phyloP scores from a whole-genome alignment of 495 filamentous ascomycete species.

The Barbatosphaeria neglecta region DNA sequence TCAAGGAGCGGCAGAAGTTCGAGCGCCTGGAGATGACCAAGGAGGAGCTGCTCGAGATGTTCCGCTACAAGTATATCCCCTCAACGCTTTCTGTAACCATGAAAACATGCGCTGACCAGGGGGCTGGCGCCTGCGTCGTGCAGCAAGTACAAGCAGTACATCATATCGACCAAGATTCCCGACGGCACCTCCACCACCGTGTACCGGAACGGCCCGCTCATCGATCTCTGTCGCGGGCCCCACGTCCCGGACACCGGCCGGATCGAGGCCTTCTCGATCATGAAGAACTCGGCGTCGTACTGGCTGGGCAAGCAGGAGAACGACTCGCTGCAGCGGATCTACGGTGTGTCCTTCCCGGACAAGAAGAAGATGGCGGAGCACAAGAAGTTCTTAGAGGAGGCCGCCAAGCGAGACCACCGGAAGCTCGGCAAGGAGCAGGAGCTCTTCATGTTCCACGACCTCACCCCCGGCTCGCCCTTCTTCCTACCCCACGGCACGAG shows the following conservation, averaged over 20 bases:
- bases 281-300: constrained; percentile 89
- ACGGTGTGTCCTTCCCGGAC: constrained; percentile 93
- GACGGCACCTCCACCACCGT: constrained; percentile 87
- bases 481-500: constrained; percentile 84
- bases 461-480: constrained; percentile 86
- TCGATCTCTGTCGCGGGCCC: constrained; percentile 49
- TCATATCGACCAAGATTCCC: constrained; percentile 84
- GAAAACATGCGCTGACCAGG: not conserved
- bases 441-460: constrained; percentile 90
- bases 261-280: constrained; percentile 86
- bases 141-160: constrained; percentile 58
- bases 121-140: constrained; percentile 42
- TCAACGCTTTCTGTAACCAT: not conserved
- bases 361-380: constrained; percentile 87
- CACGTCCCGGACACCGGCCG: constrained; percentile 84
- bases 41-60: constrained; percentile 88
- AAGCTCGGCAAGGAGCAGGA: constrained; percentile 89
- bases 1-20: constrained; percentile 95
- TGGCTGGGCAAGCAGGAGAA: constrained; percentile 89
- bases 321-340: constrained; percentile 89
- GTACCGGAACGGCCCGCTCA: constrained; percentile 56
- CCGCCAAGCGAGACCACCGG: constrained; percentile 87
- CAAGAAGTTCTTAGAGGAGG: constrained; percentile 87
- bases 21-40: constrained; percentile 82
- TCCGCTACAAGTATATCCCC: constrained; percentile 57